Conservation (phyloP, 768 basidiomycete genomes). For the Macrolepiota dolichaula region DNA sequence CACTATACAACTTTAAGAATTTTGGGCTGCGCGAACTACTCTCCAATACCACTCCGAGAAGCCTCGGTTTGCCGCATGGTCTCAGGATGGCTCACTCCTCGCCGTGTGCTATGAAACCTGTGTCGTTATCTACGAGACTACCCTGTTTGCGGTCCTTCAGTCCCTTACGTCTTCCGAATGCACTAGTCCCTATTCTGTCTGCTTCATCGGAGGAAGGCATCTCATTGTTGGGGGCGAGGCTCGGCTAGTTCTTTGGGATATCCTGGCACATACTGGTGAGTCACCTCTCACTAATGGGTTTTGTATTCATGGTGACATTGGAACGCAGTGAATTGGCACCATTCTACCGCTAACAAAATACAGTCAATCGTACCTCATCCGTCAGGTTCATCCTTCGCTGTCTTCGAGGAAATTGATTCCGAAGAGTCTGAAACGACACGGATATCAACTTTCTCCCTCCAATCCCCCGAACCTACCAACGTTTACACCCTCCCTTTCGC, state of each 20-base stretch:
- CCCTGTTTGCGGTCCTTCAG: conserved; percentile 54
- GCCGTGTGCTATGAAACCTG: conserved; percentile 66
- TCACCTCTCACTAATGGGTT: conserved; percentile 2
- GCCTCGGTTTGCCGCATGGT: conserved; percentile 72
- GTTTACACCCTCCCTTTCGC: conserved; percentile 55
- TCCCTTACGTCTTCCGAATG: conserved; percentile 60
- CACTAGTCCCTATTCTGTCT: conserved; percentile 35
- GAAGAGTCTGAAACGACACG: conserved; percentile 28
- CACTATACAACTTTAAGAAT: conserved; percentile 36
- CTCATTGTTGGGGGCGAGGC: conserved; percentile 49
- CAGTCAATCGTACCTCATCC: conserved; percentile 53
- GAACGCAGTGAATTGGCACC: conserved; percentile 61
- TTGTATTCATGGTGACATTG: conserved; percentile 3
- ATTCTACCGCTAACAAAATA: conserved; percentile 33
- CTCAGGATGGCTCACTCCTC: conserved; percentile 82
- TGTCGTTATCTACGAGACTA: conserved; percentile 73
- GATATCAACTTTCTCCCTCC: conserved; percentile 45
- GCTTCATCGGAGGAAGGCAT: conserved; percentile 76
- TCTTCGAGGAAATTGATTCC: conserved; percentile 39
- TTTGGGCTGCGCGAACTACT: conserved; percentile 79
- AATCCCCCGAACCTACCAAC: conserved; percentile 41
- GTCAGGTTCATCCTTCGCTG: conserved; percentile 52
- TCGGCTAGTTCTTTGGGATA: conserved; percentile 69
- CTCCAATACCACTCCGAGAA: conserved; percentile 65
- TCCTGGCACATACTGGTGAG: conserved; percentile 60